Conservation (phyloP, 805 yeast genomes). For the Hanseniaspora meyeri region DNA sequence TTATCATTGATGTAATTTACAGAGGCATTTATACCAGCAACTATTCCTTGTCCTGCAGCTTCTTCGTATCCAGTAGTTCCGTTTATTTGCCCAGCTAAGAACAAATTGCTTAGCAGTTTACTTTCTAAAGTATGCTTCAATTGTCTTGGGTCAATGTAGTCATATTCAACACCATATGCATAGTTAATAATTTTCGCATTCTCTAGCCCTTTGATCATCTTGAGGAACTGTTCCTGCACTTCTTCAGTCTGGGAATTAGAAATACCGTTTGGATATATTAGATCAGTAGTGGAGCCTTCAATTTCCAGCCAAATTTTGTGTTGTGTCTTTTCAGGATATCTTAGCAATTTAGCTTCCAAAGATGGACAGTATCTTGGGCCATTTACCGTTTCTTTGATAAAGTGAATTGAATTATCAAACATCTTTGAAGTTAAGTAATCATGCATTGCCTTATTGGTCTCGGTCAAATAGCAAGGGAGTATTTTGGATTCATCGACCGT, state of each 20-base stretch:
- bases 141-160: slow-evolving; percentile 88
- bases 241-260: slow-evolving; percentile 95
- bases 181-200: slow-evolving; percentile 83
- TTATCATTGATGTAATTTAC: slow-evolving; percentile 31
- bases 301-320: slow-evolving; percentile 95
- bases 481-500: slow-evolving; percentile 49
- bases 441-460: slow-evolving; percentile 67
- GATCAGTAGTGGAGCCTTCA: slow-evolving; percentile 75
- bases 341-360: slow-evolving; percentile 72
- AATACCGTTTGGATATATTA: slow-evolving; percentile 94
- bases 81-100: slow-evolving; percentile 90
- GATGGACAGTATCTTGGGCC: slow-evolving; percentile 99
- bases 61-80: slow-evolving; percentile 99
- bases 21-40: slow-evolving; percentile 95
- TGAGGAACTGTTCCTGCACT: slow-evolving; percentile 62
- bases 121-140: slow-evolving; percentile 68
- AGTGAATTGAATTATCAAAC: slow-evolving; percentile 61
- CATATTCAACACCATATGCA: slow-evolving; percentile 98
- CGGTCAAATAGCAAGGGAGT: slow-evolving; percentile 61
- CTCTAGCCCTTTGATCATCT: slow-evolving; percentile 77
- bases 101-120: slow-evolving; percentile 62
- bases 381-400: slow-evolving; percentile 76
- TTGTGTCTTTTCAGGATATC: slow-evolving; percentile 60
- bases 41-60: slow-evolving; percentile 91
- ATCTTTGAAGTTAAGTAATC: slow-evolving; percentile 55